Evolutionary conservation across 306 rosid species (phyloP), one percentile per base, ranked within the genome.

Genomic region (Prunus salicina): DNA sequence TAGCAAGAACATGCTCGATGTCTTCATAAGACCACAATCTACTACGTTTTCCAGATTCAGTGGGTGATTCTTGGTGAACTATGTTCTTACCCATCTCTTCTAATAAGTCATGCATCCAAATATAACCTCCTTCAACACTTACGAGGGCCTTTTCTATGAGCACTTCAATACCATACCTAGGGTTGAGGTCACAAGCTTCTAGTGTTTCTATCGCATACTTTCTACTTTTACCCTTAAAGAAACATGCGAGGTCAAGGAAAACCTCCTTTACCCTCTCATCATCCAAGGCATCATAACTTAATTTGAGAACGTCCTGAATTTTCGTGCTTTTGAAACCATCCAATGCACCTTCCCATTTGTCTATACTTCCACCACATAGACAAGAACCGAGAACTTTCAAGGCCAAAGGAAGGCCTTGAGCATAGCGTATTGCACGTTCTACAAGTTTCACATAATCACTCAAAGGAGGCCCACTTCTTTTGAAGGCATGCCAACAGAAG

Each of bases 201-300:
- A 24, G 25, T 24, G 1, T 24, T 24, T 38, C 9, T 38, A 1
- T 78, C 18, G 81, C 82, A 76, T 58, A 12, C 16, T 78, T 69
- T 49, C 4, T 28, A 2, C 0, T 0, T 4, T 14, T 1, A 4
- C 80, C 84, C 6, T 61, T 76, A 14, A 84, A 82, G 67, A 87
- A 87, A n/a, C 86, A 84, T 27, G 90, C 84, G 28, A 87, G 65
- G 12, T 84, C 82, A 8, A 86, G 83, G 7, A 84, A 83, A 32
- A 81, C 75, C 9, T 76, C 18, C 1, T 61, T 46, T 11, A 58
- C 72, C 5, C n/a, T 8, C 22, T 22, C 22, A 1, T 47, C 67
- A 10, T 81, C 79, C 76, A 83, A 69, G 25, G 69, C 67, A 25
- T 86, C 74, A 60, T 14, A 86, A 53, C 86, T 79, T 14, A 79